Base-by-base conservation (phyloP, 805 yeast genomes). In the Clavispora asparagi region DNA sequence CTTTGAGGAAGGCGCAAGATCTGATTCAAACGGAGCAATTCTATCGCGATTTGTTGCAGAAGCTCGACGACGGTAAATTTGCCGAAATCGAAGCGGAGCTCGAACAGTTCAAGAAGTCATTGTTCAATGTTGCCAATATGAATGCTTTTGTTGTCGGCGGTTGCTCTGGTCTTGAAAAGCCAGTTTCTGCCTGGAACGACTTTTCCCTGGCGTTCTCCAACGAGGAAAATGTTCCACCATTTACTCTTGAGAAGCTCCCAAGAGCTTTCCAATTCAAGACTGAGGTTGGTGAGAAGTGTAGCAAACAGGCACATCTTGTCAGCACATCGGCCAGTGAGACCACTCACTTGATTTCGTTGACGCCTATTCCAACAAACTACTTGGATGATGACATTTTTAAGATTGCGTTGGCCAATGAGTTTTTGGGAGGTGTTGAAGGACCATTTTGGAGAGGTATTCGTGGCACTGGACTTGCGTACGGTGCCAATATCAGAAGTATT, bases 371-470 rank as follows among this genome's bases (percentile, higher is more conserved):
- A 1, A 68, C 74, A 1, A 62, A 67, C 44, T 73, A 70, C 50
- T 50, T 62, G 35, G 55, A 67, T 42, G 68, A 65, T 16, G 96
- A 91, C 55, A 71, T 82, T 28, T 82, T 85, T 43, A 84, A 83
- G 25, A 73, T 92, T 36, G 76, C 84, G 0, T 74, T 91, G 26
- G 87, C 90, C 7, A 76, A 85, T 7, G 90, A 86, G 45, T 85
- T 82, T 56, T 70, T 94, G 46, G 86, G 84, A 53, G 85, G 89
- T 32, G 89, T 88, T 16, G 99, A 94, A 63, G 99, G 99, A 3
- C 99, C 98, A 31, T 84, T 92, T 52, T 92, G 98, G 97, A 79
- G 88, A 57, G 96, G 95, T 46, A 87, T 94, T 30, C 79, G 99
- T 66, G 99, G 99, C 36, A 77, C 90, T 1, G 99, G 99, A 2